Base-by-base conservation (phyloP, 805 yeast genomes). In the Lipomyces kockii region DNA sequence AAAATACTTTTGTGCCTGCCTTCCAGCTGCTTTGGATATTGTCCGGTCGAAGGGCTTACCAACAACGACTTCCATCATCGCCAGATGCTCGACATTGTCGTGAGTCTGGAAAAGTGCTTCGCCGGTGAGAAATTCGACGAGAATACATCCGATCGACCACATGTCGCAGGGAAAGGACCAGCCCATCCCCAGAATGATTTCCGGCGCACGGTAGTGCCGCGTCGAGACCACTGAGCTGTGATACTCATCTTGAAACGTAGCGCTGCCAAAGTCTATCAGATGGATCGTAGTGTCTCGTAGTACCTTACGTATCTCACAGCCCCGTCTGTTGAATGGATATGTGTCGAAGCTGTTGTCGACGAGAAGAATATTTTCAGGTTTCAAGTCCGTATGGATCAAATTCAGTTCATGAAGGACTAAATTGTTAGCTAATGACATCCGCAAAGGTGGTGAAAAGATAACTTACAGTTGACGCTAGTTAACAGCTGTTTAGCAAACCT, bases 151-250 rank as follows among this genome's bases (percentile, higher is more conserved):
- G 56, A 95, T 83, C 0, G 97, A 91, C 99, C 99, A 95, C 80
- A 94, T 82, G 77, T 95, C 99, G 78, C 98, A 94, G 0, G 98
- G 97, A 74, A 85, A 92, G 7, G 97, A 90, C 98, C 99, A 95
- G 22, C 98, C 97, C n/a, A 86, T 83, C 1, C 97, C 97, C 37
- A 95, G 80, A 1, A 94, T 92, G 70, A 95, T 92, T 77, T 95
- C 99, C 0, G 99, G 99, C 0, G 99, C 99, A 63, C 99, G 82
- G 78, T 95, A 95, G 78, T 95, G 99, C 60, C 99, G 83, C 1
- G 99, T 95, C 7, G 97, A 91, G 11, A 95, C 97, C 17, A 95
- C 87, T 25, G 90, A 86, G 2, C 96, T 88, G 81, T 95, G 99
- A 76, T 90, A 92, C 79, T 95, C 98, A 78, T 93, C 97, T 73